Conservation (phyloP, 1,139 yeast species). For the Eremothecium coryli region DNA sequence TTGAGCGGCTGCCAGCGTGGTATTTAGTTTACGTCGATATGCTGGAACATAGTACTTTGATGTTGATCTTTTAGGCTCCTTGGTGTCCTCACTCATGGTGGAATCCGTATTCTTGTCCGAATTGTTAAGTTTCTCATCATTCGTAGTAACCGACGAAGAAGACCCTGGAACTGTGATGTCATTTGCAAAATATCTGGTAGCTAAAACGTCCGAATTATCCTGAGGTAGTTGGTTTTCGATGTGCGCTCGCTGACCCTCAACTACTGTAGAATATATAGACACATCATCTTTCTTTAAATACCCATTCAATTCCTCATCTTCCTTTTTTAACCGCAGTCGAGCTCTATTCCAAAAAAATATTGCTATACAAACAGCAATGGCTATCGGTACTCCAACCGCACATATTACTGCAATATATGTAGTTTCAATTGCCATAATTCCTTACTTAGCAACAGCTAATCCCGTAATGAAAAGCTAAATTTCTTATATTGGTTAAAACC, state of each 20-base stretch:
- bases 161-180: slow-evolving; percentile 5
- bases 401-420: slow-evolving; percentile 41
- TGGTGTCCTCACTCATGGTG: not conserved
- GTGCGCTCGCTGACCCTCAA: slow-evolving; percentile 17
- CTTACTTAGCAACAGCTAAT: too few relatives aligned
- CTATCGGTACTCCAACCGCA: slow-evolving; percentile 41
- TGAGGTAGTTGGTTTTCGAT: not conserved
- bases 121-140: slow-evolving; percentile 6
- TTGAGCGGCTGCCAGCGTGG: slow-evolving; percentile 14
- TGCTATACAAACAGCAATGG: slow-evolving; percentile 31
- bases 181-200: slow-evolving; percentile 14
- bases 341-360: slow-evolving; percentile 32
- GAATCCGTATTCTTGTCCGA: slow-evolving; percentile 1
- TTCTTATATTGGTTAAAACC: too few relatives aligned
- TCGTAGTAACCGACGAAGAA: slow-evolving; percentile 9
- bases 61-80: slow-evolving; percentile 1
- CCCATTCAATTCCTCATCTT: slow-evolving; percentile 25
- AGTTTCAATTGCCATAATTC: slow-evolving; percentile 18
- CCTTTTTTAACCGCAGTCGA: slow-evolving; percentile 32
- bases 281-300: slow-evolving; percentile 14
- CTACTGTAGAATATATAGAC: slow-evolving; percentile 28
- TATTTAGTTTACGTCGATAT: slow-evolving; percentile 30
- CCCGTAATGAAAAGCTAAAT: too few relatives aligned
- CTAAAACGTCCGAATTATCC: slow-evolving; percentile 5
- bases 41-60: slow-evolving; percentile 32